Evolutionary conservation across 306 rosid species (phyloP).

Genomic region (Quillaja saponaria): DNA sequence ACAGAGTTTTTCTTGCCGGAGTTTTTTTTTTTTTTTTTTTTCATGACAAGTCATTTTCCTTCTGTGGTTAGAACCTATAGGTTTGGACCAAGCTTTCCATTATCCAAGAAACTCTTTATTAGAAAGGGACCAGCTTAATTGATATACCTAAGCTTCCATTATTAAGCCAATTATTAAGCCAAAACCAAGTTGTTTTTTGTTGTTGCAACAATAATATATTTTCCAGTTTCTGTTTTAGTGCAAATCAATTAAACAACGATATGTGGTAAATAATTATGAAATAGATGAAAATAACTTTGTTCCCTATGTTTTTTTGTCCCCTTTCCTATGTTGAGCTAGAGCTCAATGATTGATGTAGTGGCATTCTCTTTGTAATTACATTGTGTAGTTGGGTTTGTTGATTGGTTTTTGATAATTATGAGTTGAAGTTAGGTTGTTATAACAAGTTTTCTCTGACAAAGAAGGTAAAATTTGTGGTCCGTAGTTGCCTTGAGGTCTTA

Average conservation of each 20-base stretch:
- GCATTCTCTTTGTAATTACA: background rate
- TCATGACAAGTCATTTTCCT: background rate
- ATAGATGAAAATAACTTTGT: constrained; percentile 9
- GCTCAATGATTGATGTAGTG: constrained; percentile 5
- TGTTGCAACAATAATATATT: background rate
- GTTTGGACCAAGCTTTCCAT: constrained; percentile 23
- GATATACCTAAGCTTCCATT: constrained; percentile 8
- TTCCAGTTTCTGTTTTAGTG: background rate
- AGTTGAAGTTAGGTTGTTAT: constrained; percentile 41
- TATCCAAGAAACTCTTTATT: background rate
- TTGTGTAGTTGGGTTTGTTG: constrained; percentile 25
- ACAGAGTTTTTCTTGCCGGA: background rate
- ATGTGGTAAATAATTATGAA: background rate
- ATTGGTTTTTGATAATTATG: constrained; percentile 34
- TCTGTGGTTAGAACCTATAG: constrained; percentile 5
- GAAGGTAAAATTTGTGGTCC: constrained; percentile 23
- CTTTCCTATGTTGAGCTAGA: constrained; percentile 20
- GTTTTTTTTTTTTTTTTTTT: background rate
- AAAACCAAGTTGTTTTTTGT: background rate
- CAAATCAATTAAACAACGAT: background rate
- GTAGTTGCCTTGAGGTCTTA: background rate
- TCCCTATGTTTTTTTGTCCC: background rate
- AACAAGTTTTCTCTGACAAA: constrained; percentile 7
- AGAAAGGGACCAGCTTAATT: constrained; percentile 27
- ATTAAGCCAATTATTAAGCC: background rate